These are phyloP conservation scores for Lactarius psammicola DNA, from an alignment of 768 basidiomycete genomes.

Conservation along the genomic window DNA sequence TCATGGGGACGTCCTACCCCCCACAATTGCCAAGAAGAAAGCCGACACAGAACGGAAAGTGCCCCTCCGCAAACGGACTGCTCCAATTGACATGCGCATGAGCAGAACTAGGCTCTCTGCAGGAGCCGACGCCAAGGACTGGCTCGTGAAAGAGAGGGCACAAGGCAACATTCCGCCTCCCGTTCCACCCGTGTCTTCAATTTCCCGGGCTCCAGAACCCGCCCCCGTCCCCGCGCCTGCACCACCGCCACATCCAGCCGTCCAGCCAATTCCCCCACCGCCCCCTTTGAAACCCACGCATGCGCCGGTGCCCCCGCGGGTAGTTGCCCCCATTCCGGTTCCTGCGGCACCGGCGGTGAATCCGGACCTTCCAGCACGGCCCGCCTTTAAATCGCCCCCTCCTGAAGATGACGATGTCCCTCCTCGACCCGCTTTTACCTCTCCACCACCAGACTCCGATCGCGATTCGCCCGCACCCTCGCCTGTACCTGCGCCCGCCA, in stretches of 20 bases:
- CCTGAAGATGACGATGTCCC: slow-evolving; percentile 54
- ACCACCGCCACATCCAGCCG: slow-evolving; percentile 27
- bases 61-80: slow-evolving; percentile 82
- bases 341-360: slow-evolving; percentile 28
- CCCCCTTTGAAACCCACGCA: slow-evolving; percentile 10
- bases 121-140: slow-evolving; percentile 65
- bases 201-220: slow-evolving; percentile 31
- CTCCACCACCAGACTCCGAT: slow-evolving; percentile 33
- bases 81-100: slow-evolving; percentile 84
- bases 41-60: slow-evolving; percentile 83
- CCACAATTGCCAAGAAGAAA: slow-evolving; percentile 80
- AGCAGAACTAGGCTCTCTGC: slow-evolving; percentile 74
- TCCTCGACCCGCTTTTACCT: slow-evolving; percentile 32
- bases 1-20: slow-evolving; percentile 71
- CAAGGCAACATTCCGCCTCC: slow-evolving; percentile 32
- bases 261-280: slow-evolving; percentile 10
- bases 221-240: slow-evolving; percentile 21
- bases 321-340: slow-evolving; percentile 30
- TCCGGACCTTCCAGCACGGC: slow-evolving; percentile 36
- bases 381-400: slow-evolving; percentile 61
- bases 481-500: not conserved
- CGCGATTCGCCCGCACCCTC: slow-evolving; percentile 1
- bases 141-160: slow-evolving; percentile 60
- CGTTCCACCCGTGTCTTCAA: slow-evolving; percentile 17
- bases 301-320: slow-evolving; percentile 23